phyloP scores from a whole-genome alignment of 495 filamentous ascomycete species.

The Penicillium ochrochloron region DNA sequence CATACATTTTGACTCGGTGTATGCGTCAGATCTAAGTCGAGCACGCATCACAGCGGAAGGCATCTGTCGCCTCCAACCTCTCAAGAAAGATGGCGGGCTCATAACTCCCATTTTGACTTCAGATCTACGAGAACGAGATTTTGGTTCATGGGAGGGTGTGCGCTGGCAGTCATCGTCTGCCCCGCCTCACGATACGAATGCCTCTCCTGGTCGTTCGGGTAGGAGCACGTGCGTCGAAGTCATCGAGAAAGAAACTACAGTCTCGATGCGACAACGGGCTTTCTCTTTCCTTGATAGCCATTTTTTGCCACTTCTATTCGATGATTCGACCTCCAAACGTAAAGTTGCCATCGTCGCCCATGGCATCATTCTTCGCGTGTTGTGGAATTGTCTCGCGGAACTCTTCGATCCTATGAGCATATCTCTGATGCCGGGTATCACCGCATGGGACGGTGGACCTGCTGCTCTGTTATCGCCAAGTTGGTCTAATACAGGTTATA shows the following conservation, averaged over 20 bases:
- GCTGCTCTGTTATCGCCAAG: constrained; percentile 36
- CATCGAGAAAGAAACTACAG: constrained; percentile 47
- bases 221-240: background rate
- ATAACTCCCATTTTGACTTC: constrained; percentile 23
- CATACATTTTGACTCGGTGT: constrained; percentile 62
- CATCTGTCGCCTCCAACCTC: constrained; percentile 24
- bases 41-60: constrained; percentile 64
- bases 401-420: constrained; percentile 53
- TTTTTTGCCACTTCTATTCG: constrained; percentile 60
- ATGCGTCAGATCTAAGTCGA: constrained; percentile 78
- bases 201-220: background rate
- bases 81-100: background rate
- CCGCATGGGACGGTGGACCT: constrained; percentile 16
- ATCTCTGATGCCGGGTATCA: constrained; percentile 16
- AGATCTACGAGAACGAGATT: constrained; percentile 35
- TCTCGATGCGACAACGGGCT: constrained; percentile 64
- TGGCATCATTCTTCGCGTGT: constrained; percentile 72
- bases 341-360: constrained; percentile 74
- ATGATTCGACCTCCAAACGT: constrained; percentile 25
- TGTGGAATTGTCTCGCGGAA: constrained; percentile 66
- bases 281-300: constrained; percentile 65
- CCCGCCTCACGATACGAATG: background rate
- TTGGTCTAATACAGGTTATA: constrained; percentile 72
- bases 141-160: constrained; percentile 33
- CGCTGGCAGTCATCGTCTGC: constrained; percentile 7